Evolutionary conservation across 805 yeast genomes (phyloP), one percentile per base, ranked within the genome.

Genomic region (Candida sanyiensis): DNA sequence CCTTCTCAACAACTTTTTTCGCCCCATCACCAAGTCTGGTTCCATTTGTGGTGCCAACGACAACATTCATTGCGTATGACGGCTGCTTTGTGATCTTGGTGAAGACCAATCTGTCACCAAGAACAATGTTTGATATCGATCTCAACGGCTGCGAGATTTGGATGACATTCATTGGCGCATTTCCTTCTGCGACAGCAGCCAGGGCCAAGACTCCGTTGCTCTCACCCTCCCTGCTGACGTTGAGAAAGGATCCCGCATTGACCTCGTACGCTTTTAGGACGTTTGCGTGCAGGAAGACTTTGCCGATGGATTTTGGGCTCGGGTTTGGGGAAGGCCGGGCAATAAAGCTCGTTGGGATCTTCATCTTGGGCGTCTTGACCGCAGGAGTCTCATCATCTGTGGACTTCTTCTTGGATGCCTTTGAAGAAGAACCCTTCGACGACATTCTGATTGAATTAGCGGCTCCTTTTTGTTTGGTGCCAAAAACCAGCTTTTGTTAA

Each of bases 91-190:
- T 36, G 17, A 64, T 62, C 47, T 71, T 79, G 10, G 54, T 51
- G 0, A 90, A 47, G 21, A 63, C 62, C 16, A 75, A 45, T 32
- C 79, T 54, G 39, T 75, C 80, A 31, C 83, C 83, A 6, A 72
- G 57, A 5, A 70, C 43, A 1, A 71, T 46, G 29, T 66, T 70
- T 10, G 67, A 62, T 3, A 69, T 59, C 6, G 61, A 48, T 45
- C 80, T 57, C 27, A 73, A 42, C 1, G 72, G 48, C 25, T 72
- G 51, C 24, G 79, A 75, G 11, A 81, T 65, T 40, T 73, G 62
- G 8, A 77, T 57, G 11, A 76, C 68, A 39, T 66, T 61, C 15
- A 43, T 38, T 1, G 63, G 59, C 28, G 55, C 55, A 7, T 49
- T 44, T 12, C 53, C 54, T 33, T 61, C 63, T 9, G 69, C 70